Evolutionary conservation across 768 basidiomycete species (phyloP), one percentile per base, ranked within the genome.

Genomic region (Lactarius vividus): DNA sequence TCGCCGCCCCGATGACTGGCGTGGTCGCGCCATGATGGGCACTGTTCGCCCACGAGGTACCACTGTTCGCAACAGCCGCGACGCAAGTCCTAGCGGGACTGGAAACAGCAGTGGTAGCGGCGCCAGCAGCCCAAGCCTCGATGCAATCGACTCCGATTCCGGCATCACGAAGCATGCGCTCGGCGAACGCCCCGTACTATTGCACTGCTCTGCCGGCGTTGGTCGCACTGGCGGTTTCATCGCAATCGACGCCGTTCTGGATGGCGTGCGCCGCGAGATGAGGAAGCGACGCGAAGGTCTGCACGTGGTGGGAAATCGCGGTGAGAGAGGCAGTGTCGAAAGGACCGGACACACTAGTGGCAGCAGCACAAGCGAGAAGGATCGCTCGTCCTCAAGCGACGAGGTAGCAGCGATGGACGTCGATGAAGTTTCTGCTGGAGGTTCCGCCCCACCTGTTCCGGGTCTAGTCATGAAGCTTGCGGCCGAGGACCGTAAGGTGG

Each of bases 201-300:
- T 96, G 69, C 94, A 96, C 74, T 96, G 96, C 73, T 95, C 93
- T 35, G 96, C 96, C 0, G 96, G 96, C 23, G 94, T 97, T 7
- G 96, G 96, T 0, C 84, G 96, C 49, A 98, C 96, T 0, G 96
- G 96, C 26, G 92, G 91, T 29, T 98, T 93, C 75, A 94, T 98
- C 72, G 87, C 92, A 9, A 85, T 96, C 1, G 92, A 94, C 74
- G 88, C 92, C 9, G 80, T 93, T n/a, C 78, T 96, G 61, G 91
- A 93, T 73, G 88, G 85, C 5, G 77, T 94, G 4, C 78, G 84
- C 71, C 74, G 81, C 59, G 90, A 94, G 76, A 71, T 88, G 72
- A 74, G 72, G 29, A 79, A 74, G 66, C 72, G 72, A 11, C 71
- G 72, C 57, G 79, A 77, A 52, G 71, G 65, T 15, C 42, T 31